phyloP scores from a whole-genome alignment of 495 filamentous ascomycete species.

The Parachaetomium inaequale region DNA sequence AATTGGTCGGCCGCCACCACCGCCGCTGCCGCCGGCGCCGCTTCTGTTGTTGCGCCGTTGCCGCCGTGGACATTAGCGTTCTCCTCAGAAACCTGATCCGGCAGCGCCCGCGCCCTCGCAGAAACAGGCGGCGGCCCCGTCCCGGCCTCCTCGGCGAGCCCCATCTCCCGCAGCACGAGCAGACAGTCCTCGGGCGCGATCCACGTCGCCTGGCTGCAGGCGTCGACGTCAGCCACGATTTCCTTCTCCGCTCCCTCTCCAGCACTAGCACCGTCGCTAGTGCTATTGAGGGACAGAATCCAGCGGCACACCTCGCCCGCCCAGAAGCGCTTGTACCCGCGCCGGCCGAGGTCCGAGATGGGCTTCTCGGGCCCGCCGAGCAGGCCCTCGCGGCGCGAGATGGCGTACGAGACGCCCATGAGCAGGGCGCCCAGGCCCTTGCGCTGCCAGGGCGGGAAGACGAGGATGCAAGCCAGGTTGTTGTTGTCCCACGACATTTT shows the following conservation, averaged over 20 bases:
- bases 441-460: constrained; percentile 94
- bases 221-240: constrained; percentile 37
- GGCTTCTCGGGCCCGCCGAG: constrained; percentile 93
- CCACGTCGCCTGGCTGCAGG: constrained; percentile 60
- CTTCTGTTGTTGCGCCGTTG: neutral
- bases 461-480: constrained; percentile 92
- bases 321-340: constrained; percentile 81
- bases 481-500: constrained; percentile 99
- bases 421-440: constrained; percentile 83
- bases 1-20: constrained; percentile 27
- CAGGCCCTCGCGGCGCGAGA: constrained; percentile 78
- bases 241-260: constrained; percentile 24
- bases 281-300: constrained; percentile 47
- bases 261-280: neutral
- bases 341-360: constrained; percentile 75
- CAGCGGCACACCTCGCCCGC: constrained; percentile 69
- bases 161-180: constrained; percentile 72
- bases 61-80: constrained; percentile 18
- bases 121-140: constrained; percentile 35
- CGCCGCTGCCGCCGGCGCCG: neutral
- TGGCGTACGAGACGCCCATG: constrained; percentile 90
- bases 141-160: constrained; percentile 59
- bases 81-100: constrained; percentile 18
- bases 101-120: constrained; percentile 14
- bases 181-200: constrained; percentile 81